Base-by-base conservation (phyloP, 345 rosid genomes). In the Gossypium rotundifolium region DNA sequence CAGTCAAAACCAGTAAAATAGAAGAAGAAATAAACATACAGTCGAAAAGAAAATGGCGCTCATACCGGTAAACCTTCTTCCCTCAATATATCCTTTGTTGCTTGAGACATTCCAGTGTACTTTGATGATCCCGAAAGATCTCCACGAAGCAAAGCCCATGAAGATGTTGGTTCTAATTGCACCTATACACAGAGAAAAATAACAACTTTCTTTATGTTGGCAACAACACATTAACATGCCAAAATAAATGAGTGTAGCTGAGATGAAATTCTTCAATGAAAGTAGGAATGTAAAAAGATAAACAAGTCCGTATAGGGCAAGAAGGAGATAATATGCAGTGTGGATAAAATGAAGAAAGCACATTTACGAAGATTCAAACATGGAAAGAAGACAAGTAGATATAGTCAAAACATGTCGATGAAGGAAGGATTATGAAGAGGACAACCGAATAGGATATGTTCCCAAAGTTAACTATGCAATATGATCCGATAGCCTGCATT, bases 41-140 rank as follows among this genome's bases (percentile, higher is more conserved):
- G 20, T 14, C 7, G 8, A 63, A 11, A 10, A 70, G 14, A 69
- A 40, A 73, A 20, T n/a, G 81, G 59, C 63, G 55, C 75, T 70
- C 85, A 7, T 82, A 92, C 97, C 87, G 84, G 83, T 17, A 94
- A 85, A 69, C 98, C 97, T 86, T 94, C 98, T 81, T 94, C 98
- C 82, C 91, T 86, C 25, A 87, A 88, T 23, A 94, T 94, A 71
- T 94, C 95, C 85, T 82, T 94, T 3, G 93, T 78, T 11, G 98
- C 98, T 73, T 94, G 98, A 45, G 87, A 42, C 90, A 92, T 84
- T 68, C 98, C 97, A 40, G 92, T 92, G 77, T 94, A 94, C 81
- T 92, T 94, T 11, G 98, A 90, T 51, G 92, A 76, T 72, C 77
- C 79, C 17, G 75, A 14, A 74, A 85, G 52, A 75, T 84, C 83